Percentiles rank a stretch among this genome's conserved stretches.
phyloP scores from a whole-genome alignment of 768 basidiomycete genomes.

The Boletellus ananiceps region DNA sequence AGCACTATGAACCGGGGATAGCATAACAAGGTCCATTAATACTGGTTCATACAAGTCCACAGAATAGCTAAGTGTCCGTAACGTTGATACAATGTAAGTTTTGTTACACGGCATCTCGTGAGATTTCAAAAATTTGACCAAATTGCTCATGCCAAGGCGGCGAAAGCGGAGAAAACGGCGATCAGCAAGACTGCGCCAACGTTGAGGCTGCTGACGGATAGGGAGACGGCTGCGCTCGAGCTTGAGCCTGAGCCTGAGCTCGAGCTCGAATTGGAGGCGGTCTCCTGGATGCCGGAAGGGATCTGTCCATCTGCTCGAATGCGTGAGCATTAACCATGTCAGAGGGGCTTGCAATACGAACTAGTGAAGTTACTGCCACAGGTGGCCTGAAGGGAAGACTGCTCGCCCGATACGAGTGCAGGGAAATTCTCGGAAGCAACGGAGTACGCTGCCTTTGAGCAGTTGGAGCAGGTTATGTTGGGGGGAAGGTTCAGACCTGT shows the following conservation, averaged over 20 bases:
- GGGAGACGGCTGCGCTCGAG: slow-evolving; percentile 15
- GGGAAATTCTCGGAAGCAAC: slow-evolving; percentile 37
- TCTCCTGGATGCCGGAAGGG: slow-evolving; percentile 24
- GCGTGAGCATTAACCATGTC: neutral
- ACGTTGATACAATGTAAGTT: neutral
- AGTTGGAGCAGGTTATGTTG: slow-evolving; percentile 50
- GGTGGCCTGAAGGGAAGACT: slow-evolving; percentile 26
- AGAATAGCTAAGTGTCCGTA: neutral
- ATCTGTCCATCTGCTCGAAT: slow-evolving; percentile 28
- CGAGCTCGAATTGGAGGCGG: slow-evolving; percentile 22
- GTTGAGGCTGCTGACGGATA: slow-evolving; percentile 20
- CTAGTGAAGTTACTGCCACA: slow-evolving; percentile 54
- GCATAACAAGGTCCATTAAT: slow-evolving; percentile 1
- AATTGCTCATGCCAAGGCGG: slow-evolving; percentile 29
- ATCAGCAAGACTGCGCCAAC: slow-evolving; percentile 29
- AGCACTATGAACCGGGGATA: neutral
- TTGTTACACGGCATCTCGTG: neutral
- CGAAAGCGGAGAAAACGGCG: slow-evolving; percentile 33
- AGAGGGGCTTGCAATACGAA: slow-evolving; percentile 26
- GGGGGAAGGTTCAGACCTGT: slow-evolving; percentile 15
- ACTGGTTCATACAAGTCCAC: neutral
- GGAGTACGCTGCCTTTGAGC: slow-evolving; percentile 50
- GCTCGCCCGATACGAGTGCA: slow-evolving; percentile 22
- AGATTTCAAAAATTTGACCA: neutral
- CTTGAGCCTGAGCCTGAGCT: slow-evolving; percentile 5